Base-by-base conservation (phyloP, 371 early-diverging fungal species). In the Mortierella sp. region DNA sequence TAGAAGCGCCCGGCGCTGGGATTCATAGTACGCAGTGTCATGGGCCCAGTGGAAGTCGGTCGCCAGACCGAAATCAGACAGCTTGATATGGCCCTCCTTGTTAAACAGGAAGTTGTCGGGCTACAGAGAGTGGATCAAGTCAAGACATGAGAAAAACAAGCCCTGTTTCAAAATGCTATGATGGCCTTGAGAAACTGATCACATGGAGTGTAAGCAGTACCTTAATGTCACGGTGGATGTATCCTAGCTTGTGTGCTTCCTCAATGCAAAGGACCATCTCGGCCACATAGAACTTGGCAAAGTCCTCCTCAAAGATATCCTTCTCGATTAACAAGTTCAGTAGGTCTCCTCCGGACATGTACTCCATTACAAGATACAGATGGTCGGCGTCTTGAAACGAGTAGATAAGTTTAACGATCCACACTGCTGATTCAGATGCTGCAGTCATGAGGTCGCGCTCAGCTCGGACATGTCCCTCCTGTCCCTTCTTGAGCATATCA, bases 401-500 rank as follows among this genome's bases (percentile, higher is more conserved):
- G 72, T 86, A 88, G 47, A 89, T 84, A 44, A 94, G 79, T 63
- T 89, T 84, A 59, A 91, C 87, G 69, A 94, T 81, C 87, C 90
- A 88, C 28, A 89, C 86, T 58, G 72, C 86, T 6, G 78, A 70
- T 54, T 76, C 78, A 2, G 83, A 69, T 0, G 87, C 82, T 5
- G 82, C 84, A 9, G 90, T 89, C 64, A 96, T 82, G 15, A 95
- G 88, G 67, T 92, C 92, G 44, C 95, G 89, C 80, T 97, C 95
- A 6, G 91, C 82, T 0, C 94, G 82, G 14, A 94, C 87, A 65
- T 93, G 93, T 4, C 81, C 83, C 49, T 91, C 82, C 64, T 94
- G 93, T 48, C 91, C 86, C 31, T 84, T 83, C 52, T 88, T 89
- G 26, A 92, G 83, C 72, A 95, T 84, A 46, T 87, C 86, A 42